Percentiles rank a stretch among this genome's conserved stretches.
Conservation (phyloP, 1,284 basidiomycete genomes). For the Xerocomus cyaneibrunnescens region DNA sequence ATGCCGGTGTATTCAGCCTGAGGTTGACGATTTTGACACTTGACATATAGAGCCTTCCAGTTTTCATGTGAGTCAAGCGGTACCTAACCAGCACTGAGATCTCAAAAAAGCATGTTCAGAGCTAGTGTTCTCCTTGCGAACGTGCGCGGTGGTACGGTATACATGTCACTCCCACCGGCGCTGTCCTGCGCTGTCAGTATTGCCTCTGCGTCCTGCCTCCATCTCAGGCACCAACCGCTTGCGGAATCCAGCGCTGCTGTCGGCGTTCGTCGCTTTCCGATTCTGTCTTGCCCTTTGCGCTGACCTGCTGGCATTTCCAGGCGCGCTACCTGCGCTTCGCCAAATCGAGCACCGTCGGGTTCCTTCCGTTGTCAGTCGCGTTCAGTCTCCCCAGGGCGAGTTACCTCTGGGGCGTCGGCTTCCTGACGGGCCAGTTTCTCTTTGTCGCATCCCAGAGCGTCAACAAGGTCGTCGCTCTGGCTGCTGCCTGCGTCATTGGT, state of each 20-base stretch:
- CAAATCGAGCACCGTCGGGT: constrained; percentile 22
- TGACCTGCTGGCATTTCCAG: constrained; percentile 21
- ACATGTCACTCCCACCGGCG: constrained; percentile 24
- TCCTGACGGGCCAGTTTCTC: constrained; percentile 26
- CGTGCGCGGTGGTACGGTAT: constrained; percentile 22
- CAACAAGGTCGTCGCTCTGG: constrained; percentile 15
- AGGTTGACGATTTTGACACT: constrained; percentile 13
- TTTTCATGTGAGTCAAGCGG: constrained; percentile 28
- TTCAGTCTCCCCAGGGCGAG: constrained; percentile 32
- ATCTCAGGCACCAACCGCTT: constrained; percentile 26
- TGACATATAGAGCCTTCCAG: constrained; percentile 22
- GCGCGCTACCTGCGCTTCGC: constrained; percentile 25
- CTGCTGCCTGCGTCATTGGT: constrained; percentile 7
- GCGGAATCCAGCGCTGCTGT: constrained; percentile 21
- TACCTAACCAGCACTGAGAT: background rate
- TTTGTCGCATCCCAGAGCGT: constrained; percentile 18
- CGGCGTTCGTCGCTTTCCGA: constrained; percentile 22
- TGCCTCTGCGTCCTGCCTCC: constrained; percentile 30
- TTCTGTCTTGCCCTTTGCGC: background rate
- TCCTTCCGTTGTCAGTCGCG: constrained; percentile 25
- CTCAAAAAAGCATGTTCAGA: constrained; percentile 12
- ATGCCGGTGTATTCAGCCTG: background rate
- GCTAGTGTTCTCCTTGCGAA: constrained; percentile 28
- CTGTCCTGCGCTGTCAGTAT: constrained; percentile 28
- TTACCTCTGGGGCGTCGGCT: constrained; percentile 29